Percentiles rank a stretch among this genome's conserved stretches.
Evolutionary conservation across 2,329 filamentous ascomycete species (phyloP).

Genomic region (Biscogniauxia mediterranea): DNA sequence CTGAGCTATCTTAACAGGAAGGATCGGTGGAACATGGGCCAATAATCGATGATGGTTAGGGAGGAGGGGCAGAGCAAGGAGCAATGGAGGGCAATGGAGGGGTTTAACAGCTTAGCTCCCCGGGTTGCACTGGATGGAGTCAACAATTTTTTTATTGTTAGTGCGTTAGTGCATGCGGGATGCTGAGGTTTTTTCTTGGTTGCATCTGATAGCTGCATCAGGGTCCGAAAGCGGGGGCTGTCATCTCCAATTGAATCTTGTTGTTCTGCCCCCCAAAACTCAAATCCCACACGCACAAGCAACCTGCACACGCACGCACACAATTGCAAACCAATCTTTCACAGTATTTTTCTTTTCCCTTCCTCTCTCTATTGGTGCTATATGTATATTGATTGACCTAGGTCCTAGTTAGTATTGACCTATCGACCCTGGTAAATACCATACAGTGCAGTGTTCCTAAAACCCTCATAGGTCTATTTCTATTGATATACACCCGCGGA

Average conservation of each 20-base stretch:
- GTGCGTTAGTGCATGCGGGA: background rate
- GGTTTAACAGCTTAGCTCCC: background rate
- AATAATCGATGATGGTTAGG: background rate
- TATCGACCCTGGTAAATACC: too few relatives aligned
- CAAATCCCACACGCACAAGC: background rate
- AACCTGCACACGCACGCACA: too few relatives aligned
- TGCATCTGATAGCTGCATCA: background rate
- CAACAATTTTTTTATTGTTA: background rate
- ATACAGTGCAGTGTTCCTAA: too few relatives aligned
- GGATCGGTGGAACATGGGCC: background rate
- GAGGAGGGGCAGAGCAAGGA: background rate
- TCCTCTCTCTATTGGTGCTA: too few relatives aligned
- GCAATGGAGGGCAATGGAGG: background rate
- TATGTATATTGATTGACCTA: too few relatives aligned
- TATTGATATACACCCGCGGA: too few relatives aligned
- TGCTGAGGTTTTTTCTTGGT: background rate
- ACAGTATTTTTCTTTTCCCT: too few relatives aligned
- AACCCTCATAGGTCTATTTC: too few relatives aligned
- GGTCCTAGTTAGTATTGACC: too few relatives aligned
- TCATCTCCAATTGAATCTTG: background rate
- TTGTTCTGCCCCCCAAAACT: background rate
- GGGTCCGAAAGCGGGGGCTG: constrained; percentile 1
- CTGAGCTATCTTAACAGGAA: background rate
- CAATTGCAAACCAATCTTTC: too few relatives aligned
- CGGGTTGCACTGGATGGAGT: background rate